phyloP scores from a whole-genome alignment of 495 filamentous ascomycete genomes.

The Poronia punctata region DNA sequence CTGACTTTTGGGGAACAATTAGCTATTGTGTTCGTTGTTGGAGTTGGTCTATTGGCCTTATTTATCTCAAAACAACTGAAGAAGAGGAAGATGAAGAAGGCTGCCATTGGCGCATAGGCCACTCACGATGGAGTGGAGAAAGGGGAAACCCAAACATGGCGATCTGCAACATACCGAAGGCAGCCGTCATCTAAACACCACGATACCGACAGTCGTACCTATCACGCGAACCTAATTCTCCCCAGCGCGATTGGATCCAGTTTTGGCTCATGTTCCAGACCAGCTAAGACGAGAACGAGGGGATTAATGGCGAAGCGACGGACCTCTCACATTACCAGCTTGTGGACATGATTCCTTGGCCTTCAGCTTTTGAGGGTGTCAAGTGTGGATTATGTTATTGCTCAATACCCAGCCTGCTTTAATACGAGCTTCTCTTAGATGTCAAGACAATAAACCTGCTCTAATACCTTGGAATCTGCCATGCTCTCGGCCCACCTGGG shows the following conservation, averaged over 20 bases:
- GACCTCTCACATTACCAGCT: constrained; percentile 3
- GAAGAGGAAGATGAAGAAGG: constrained; percentile 32
- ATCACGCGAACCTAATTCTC: constrained; percentile 1
- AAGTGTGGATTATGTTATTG: constrained; percentile 10
- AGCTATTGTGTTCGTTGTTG: constrained; percentile 47
- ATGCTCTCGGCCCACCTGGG: too few relatives aligned
- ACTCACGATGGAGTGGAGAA: constrained; percentile 7
- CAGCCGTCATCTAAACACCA: constrained; percentile 3
- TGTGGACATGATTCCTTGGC: constrained; percentile 6
- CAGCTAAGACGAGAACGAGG: constrained; percentile 8
- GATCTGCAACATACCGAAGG: constrained; percentile 4
- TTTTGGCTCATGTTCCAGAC: constrained; percentile 5
- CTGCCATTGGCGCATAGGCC: constrained; percentile 14
- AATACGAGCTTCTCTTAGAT: constrained; percentile 9
- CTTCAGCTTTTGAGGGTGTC: constrained; percentile 3
- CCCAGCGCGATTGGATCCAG: constrained; percentile 1
- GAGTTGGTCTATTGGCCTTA: constrained; percentile 36
- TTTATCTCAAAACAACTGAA: constrained; percentile 37
- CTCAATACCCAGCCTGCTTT: constrained; percentile 10
- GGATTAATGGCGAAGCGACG: constrained; percentile 6
- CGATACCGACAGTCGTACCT: constrained; percentile 4
- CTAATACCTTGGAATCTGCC: too few relatives aligned
- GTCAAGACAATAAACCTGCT: constrained; percentile 9
- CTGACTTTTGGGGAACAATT: constrained; percentile 1
- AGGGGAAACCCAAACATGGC: constrained; percentile 8